Evolutionary conservation across 306 rosid genomes (phyloP).

Genomic region (Leucaena leucocephala): DNA sequence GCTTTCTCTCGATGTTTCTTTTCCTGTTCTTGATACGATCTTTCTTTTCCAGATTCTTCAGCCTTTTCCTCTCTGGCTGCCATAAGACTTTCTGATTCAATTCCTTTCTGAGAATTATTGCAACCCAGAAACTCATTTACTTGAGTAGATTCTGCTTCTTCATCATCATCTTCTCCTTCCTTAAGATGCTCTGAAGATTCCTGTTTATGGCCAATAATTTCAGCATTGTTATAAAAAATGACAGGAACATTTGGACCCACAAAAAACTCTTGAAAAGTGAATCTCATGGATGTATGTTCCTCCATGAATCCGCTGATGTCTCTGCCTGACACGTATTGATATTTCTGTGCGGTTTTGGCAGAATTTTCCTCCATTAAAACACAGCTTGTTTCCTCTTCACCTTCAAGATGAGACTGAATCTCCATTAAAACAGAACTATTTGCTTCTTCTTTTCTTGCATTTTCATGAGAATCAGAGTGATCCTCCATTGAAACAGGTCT

Average conservation of each 20-base stretch:
- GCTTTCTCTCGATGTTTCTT: conserved; percentile 12
- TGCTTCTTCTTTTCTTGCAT: not conserved
- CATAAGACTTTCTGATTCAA: not conserved
- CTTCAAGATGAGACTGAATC: not conserved
- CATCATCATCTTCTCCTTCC: not conserved
- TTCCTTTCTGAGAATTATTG: conserved; percentile 31
- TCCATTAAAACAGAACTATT: conserved; percentile 7
- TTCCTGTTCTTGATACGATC: conserved; percentile 29
- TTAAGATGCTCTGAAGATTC: conserved; percentile 12
- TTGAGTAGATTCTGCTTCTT: conserved; percentile 34
- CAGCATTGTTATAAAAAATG: conserved; percentile 19
- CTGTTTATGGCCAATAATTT: conserved; percentile 27
- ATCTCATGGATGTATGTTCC: conserved; percentile 53
- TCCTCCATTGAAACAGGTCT: not conserved
- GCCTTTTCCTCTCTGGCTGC: not conserved
- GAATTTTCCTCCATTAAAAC: conserved; percentile 27
- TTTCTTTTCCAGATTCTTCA: conserved; percentile 22
- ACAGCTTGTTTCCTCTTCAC: not conserved
- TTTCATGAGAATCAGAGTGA: not conserved
- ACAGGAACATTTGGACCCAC: conserved; percentile 39
- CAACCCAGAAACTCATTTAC: conserved; percentile 41
- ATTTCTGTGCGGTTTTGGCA: conserved; percentile 45
- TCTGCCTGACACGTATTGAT: conserved; percentile 38
- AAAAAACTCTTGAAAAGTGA: conserved; percentile 54
- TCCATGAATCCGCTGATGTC: conserved; percentile 50